Conservation (phyloP, 768 basidiomycete genomes). For the Tulasnella sp. region DNA sequence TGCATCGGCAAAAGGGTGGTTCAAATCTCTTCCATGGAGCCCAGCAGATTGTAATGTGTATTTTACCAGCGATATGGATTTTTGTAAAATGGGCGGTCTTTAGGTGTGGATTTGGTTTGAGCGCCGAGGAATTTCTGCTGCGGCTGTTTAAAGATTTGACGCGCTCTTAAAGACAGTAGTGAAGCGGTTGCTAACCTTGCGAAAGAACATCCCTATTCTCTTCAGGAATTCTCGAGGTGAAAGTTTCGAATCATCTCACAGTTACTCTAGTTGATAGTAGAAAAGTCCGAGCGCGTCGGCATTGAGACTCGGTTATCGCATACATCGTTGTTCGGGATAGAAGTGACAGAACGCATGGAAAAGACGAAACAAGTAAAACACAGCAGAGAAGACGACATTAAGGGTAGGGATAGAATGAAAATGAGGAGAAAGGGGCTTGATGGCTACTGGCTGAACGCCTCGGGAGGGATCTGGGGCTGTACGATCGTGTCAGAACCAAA, state of each 20-base stretch:
- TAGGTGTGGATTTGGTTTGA: neutral
- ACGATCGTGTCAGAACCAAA: neutral
- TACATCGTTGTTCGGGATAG: neutral
- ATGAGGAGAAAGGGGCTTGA: neutral
- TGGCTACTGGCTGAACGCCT: conserved; percentile 33
- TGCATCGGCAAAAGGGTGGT: neutral
- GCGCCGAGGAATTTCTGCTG: neutral
- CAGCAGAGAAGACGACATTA: neutral
- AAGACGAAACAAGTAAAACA: neutral
- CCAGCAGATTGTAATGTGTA: neutral
- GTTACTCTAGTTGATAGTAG: neutral
- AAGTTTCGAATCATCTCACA: neutral
- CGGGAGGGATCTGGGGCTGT: conserved; percentile 34
- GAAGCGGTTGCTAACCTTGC: too few species aligned
- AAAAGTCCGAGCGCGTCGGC: neutral
- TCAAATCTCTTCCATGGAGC: conserved; percentile 9
- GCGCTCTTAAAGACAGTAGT: neutral
- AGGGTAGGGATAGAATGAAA: neutral
- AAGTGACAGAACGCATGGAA: neutral
- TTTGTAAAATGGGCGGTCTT: neutral
- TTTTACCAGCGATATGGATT: neutral
- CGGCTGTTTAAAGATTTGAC: neutral
- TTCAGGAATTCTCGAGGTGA: too few species aligned
- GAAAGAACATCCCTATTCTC: too few species aligned
- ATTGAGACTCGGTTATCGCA: neutral